phyloP scores from a whole-genome alignment of 495 filamentous ascomycete genomes.

The Letharia lupina region DNA sequence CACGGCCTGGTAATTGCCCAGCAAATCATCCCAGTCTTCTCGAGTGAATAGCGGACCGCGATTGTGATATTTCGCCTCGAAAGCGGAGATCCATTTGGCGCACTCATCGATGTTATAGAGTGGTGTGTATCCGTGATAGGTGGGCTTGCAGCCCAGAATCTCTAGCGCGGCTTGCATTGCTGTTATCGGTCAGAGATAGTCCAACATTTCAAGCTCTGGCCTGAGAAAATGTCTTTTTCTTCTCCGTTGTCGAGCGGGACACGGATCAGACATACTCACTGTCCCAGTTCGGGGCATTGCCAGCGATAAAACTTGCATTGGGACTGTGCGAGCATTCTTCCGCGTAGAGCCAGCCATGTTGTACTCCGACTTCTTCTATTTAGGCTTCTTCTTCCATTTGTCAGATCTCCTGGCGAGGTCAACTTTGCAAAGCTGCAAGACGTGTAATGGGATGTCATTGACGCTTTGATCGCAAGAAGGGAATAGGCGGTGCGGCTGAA shows the following conservation, averaged over 20 bases:
- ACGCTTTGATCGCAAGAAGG: background rate
- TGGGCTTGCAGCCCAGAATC: constrained; percentile 21
- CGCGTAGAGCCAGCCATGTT: background rate
- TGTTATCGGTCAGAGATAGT: constrained; percentile 3
- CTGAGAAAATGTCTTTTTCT: background rate
- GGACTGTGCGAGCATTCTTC: constrained; percentile 40
- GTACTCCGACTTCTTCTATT: background rate
- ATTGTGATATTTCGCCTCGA: constrained; percentile 43
- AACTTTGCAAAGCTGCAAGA: background rate
- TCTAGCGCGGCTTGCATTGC: constrained; percentile 26
- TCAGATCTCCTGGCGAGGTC: background rate
- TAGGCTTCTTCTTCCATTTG: background rate
- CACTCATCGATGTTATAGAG: constrained; percentile 32
- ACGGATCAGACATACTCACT: constrained; percentile 10
- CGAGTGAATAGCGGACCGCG: constrained; percentile 35
- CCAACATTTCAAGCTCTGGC: background rate
- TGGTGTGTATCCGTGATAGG: constrained; percentile 21
- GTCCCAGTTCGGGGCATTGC: constrained; percentile 22
- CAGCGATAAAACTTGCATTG: constrained; percentile 47
- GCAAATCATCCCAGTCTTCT: constrained; percentile 45
- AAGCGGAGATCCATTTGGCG: constrained; percentile 43
- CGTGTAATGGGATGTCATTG: background rate
- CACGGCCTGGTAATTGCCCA: constrained; percentile 36
- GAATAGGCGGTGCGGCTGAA: too few relatives aligned
- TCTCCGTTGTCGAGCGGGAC: background rate